These are phyloP conservation scores for Uromyces viciae-fabae DNA, from an alignment of 1,284 basidiomycete species.

Conservation along the genomic window DNA sequence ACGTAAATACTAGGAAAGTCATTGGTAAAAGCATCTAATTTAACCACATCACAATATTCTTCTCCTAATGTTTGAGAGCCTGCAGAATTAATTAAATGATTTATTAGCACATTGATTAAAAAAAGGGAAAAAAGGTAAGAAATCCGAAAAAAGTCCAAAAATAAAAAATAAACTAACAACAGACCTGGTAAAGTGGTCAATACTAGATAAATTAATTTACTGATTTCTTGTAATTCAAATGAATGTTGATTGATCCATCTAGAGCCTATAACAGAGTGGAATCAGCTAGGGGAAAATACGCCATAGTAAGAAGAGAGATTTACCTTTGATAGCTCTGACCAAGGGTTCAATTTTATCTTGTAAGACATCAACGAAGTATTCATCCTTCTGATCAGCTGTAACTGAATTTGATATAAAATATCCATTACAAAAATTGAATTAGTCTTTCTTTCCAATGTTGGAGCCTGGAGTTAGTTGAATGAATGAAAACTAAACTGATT, in stretches of 20 bases:
- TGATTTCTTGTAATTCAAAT: neutral
- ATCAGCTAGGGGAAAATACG: neutral
- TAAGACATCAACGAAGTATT: conserved; percentile 13
- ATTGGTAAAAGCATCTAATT: conserved; percentile 50
- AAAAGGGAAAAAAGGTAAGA: neutral
- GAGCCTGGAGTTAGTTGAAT: neutral
- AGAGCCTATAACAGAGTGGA: conserved; percentile 11
- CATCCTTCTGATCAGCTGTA: conserved; percentile 43
- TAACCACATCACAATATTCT: conserved; percentile 56
- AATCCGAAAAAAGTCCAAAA: neutral
- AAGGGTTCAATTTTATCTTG: conserved; percentile 29
- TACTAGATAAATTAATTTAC: conserved; percentile 25
- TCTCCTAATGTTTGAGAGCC: conserved; percentile 57
- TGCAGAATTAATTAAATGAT: conserved; percentile 2
- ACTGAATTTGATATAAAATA: conserved; percentile 13
- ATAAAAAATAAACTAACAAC: neutral
- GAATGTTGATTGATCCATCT: conserved; percentile 28
- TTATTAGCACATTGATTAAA: neutral
- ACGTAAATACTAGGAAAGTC: conserved; percentile 51
- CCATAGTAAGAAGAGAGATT: neutral
- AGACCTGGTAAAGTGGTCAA: conserved; percentile 24
- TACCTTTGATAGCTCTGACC: conserved; percentile 14
- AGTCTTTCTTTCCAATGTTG: neutral
- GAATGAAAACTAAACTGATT: conserved; percentile 37
- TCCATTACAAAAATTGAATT: neutral